These are phyloP conservation scores for Verticillium klebahnii DNA, from an alignment of 2,329 filamentous ascomycete genomes.

Conservation along the genomic window DNA sequence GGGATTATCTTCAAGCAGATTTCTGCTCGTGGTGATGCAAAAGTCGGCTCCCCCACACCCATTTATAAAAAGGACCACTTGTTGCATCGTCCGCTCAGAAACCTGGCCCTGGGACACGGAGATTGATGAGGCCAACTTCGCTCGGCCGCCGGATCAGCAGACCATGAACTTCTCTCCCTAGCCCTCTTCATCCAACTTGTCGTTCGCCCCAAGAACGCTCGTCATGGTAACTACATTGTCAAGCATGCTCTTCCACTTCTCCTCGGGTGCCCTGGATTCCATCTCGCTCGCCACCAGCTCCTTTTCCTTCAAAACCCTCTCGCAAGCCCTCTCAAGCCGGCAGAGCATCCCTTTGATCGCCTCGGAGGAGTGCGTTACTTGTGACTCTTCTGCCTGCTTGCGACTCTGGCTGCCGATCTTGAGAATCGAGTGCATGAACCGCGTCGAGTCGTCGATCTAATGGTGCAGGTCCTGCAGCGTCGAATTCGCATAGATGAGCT, in stretches of 20 bases:
- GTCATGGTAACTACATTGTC: not conserved
- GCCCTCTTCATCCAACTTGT: not conserved
- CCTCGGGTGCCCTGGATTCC: not conserved
- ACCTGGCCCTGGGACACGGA: no score
- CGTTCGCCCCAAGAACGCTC: not conserved
- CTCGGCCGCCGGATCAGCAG: no score
- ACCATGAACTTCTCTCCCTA: not conserved
- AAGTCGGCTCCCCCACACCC: no score
- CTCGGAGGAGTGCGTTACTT: not conserved
- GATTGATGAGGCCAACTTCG: no score
- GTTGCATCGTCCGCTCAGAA: no score
- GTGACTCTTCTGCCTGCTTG: not conserved
- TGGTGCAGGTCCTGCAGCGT: not conserved
- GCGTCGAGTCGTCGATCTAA: not conserved
- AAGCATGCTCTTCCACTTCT: not conserved
- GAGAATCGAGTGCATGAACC: not conserved
- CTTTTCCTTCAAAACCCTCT: not conserved
- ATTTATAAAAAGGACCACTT: no score
- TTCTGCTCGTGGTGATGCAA: no score
- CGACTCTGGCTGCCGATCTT: not conserved
- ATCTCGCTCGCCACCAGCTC: conserved; percentile 1
- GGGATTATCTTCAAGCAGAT: no score
- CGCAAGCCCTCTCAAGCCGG: not conserved
- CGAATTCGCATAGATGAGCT: not conserved
- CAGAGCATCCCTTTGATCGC: not conserved